A percentile compares a stretch with the other conserved stretches of the same genome.
phyloP scores from a whole-genome alignment of 495 filamentous ascomycete genomes.

The Neurospora cerealis region DNA sequence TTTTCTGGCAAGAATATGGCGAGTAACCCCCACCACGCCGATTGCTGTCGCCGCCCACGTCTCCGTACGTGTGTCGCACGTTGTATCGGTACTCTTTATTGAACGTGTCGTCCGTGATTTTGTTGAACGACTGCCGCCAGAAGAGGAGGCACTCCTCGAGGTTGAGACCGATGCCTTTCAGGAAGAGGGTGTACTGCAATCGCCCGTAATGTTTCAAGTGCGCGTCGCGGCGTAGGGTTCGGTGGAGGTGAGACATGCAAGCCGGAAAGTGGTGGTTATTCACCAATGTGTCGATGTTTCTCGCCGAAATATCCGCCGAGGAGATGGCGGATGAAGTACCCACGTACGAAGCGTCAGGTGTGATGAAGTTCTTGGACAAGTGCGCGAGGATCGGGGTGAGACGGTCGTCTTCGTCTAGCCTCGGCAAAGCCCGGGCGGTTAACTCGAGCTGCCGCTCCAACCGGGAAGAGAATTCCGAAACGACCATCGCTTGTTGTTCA shows the following conservation, averaged over 20 bases:
- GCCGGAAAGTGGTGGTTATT: slow-evolving; percentile 72
- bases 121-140: slow-evolving; percentile 78
- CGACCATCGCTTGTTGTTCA: slow-evolving; percentile 78
- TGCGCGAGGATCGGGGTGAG: slow-evolving; percentile 89
- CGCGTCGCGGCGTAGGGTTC: slow-evolving; percentile 67
- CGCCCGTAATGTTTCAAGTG: slow-evolving; percentile 91
- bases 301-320: slow-evolving; percentile 67
- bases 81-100: slow-evolving; percentile 97
- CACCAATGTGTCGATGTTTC: slow-evolving; percentile 64
- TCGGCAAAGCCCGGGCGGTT: slow-evolving; percentile 79
- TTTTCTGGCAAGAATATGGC: slow-evolving; percentile 88
- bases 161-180: slow-evolving; percentile 90
- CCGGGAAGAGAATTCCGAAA: slow-evolving; percentile 69
- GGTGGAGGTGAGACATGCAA: slow-evolving; percentile 89
- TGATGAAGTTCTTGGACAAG: slow-evolving; percentile 82
- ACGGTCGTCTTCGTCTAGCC: slow-evolving; percentile 93
- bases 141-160: slow-evolving; percentile 90
- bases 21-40: slow-evolving; percentile 76
- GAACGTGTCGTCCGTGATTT: slow-evolving; percentile 82
- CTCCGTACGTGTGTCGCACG: slow-evolving; percentile 84
- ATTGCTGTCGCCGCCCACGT: slow-evolving; percentile 88
- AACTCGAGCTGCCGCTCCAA: slow-evolving; percentile 79
- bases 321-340: slow-evolving; percentile 39
- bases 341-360: slow-evolving; percentile 70
- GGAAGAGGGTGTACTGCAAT: slow-evolving; percentile 91